Evolutionary conservation across 108 stramenopile species (phyloP).

Genomic region (Cyclotella cryptica): DNA sequence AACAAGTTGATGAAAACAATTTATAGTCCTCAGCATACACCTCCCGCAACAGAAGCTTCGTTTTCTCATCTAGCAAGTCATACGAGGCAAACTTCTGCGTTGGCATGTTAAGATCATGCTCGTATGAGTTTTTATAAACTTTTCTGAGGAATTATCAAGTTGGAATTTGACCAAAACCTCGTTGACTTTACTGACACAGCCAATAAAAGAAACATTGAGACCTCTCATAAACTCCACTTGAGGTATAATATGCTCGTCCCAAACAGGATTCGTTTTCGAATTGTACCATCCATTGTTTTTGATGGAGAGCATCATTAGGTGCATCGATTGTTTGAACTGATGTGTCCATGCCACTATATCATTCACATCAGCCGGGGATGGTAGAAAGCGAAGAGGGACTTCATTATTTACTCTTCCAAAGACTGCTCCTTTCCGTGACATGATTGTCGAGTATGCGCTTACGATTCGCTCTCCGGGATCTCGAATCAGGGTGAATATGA

Average conservation of each 20-base stretch:
- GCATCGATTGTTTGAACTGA: neutral
- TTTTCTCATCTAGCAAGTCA: too few relatives aligned
- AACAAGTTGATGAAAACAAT: too few relatives aligned
- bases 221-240: slow-evolving; percentile 17
- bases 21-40: too few relatives aligned
- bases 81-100: slow-evolving; percentile 4
- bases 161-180: neutral
- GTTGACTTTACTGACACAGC: neutral
- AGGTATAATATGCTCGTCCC: slow-evolving; percentile 4
- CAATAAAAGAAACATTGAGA: slow-evolving; percentile 11
- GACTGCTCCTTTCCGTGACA: neutral
- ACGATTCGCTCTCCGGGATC: neutral
- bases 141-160: neutral
- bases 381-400: neutral
- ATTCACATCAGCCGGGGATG: neutral
- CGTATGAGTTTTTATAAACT: slow-evolving; percentile 6
- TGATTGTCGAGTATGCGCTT: slow-evolving; percentile 10
- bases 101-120: slow-evolving; percentile 16
- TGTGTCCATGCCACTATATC: neutral
- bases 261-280: neutral
- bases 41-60: too few relatives aligned
- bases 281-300: neutral
- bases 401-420: neutral
- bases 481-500: slow-evolving; percentile 1
- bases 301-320: neutral